Percentiles rank a stretch among this genome's conserved stretches.
Conservation (phyloP, 2,329 filamentous ascomycete species). For the Penicillium frequentans region DNA sequence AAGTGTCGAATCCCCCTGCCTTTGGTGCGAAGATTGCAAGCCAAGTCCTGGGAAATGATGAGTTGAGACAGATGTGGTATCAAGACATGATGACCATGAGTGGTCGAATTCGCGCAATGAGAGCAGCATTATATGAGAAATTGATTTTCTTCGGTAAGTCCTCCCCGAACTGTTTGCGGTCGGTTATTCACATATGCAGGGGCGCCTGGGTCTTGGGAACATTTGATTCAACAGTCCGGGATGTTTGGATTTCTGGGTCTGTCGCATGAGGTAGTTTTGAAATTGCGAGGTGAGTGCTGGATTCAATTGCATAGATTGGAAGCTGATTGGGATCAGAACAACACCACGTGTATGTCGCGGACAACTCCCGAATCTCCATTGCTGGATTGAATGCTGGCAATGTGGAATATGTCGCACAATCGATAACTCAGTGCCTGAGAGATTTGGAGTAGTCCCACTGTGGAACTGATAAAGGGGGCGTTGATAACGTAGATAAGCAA, state of each 20-base stretch:
- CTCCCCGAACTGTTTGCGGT: background rate
- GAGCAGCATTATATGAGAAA: constrained; percentile 70
- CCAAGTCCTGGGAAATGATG: constrained; percentile 72
- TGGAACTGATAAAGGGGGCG: background rate
- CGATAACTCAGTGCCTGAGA: constrained; percentile 18
- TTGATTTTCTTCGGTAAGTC: constrained; percentile 43
- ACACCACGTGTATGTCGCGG: constrained; percentile 54
- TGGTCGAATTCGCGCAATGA: constrained; percentile 87
- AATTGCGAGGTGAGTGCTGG: constrained; percentile 28
- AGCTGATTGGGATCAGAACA: constrained; percentile 29
- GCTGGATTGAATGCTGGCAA: constrained; percentile 71
- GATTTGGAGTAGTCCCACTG: background rate
- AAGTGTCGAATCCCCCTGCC: constrained; percentile 92
- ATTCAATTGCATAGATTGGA: background rate
- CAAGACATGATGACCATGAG: constrained; percentile 87
- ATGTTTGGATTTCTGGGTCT: constrained; percentile 84
- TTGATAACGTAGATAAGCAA: background rate
- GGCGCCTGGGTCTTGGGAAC: constrained; percentile 67
- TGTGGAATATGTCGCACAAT: constrained; percentile 39
- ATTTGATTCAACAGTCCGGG: constrained; percentile 81
- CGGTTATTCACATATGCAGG: constrained; percentile 45
- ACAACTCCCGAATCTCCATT: constrained; percentile 95
- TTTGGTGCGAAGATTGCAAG: constrained; percentile 87
- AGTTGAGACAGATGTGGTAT: constrained; percentile 83
- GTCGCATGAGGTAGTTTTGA: constrained; percentile 42